Evolutionary conservation across 2,329 filamentous ascomycete genomes (phyloP), one percentile per base, ranked within the genome.

Genomic region (Aspergillus novofumigatus): DNA sequence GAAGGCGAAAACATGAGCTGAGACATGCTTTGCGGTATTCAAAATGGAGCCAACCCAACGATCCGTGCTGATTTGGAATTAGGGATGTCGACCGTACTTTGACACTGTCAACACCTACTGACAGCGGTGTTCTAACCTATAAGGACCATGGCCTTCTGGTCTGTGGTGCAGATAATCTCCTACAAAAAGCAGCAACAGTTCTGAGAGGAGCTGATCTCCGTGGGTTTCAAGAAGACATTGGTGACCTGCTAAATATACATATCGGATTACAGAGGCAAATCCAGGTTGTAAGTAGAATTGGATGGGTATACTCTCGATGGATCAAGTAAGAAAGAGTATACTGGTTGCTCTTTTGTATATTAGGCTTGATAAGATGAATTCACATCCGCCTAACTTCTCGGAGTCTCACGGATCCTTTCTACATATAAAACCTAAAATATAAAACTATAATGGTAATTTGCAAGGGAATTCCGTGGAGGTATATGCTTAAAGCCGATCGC

Each of bases 61-160:
- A 23, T 49, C n/a, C 10, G 45, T 25, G 21, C 23, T 60, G 23
- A 64, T 26, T 57, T 35, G 53, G 14, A 35, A 29, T 32, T 54
- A 83, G 81, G 60, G 96, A 94, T 71, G 91, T 96, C 63, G 91
- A 96, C 73, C 89, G 92, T 52, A 88, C 91, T 60, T 78, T 92
- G 50, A 86, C 84, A 10, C 83, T 85, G 62, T 86, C 88, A 3
- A 81, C 81, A n/a, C 84, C 88, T 0, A 87, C 86, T 9, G 82
- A 89, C 58, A 88, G 87, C 68, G 90, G 84, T 8, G 83, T 93
- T 60, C 80, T 97, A 51, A 88, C 88, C 1, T 97, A 96, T 79
- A 95, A 93, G 74, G 92, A 97, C 65, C 91, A 96, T 66, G 94
- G 94, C 1, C 78, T 97, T 58, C 78, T 99, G 45, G 80, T 99